Evolutionary conservation across 129 eudicot species (phyloP), one percentile per base, ranked within the genome.

Genomic region (Centaurea solstitialis): DNA sequence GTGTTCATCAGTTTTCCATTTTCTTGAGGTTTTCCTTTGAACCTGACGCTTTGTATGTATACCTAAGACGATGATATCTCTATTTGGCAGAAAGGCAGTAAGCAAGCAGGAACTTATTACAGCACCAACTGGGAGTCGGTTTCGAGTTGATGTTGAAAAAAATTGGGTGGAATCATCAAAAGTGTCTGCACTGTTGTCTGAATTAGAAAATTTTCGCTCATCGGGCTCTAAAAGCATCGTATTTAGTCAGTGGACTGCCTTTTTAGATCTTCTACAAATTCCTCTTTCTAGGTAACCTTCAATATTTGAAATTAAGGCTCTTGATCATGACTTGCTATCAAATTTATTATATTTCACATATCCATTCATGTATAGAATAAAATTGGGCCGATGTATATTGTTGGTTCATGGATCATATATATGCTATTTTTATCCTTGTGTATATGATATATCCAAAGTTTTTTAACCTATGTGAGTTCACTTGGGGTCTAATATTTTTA

Each of bases 161-260:
- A 92, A 89, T 77, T 95, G 99, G 99, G 94, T 89, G 75, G 97
- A 92, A 72, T 95, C 99, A 59, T 87, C 99, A 8, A 95, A 95
- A 84, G 94, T 95, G 75, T 86, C 97, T 43, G 88, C 90, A 41
- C 81, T 95, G 73, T 70, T 95, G 84, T 76, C 72, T 83, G 99
- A 92, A 73, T 73, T 92, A 37, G 89, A 88, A 87, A 79, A 64
- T 83, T 86, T 85, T 38, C 88, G 89, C 17, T 79, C 88, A 72
- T 78, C 89, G 33, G 89, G 96, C 45, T 90, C 98, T 57, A 94
- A 94, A 83, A 94, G 98, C 84, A 90, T 94, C 24, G 89, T 94
- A 9, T 94, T 94, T 80, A 95, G 99, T 86, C 98, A 95, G 81
- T 95, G 99, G 99, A 95, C 99, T 83, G 97, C 99, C 76, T 95